Conservation (phyloP, 768 basidiomycete species). For the Lactarius sp. region DNA sequence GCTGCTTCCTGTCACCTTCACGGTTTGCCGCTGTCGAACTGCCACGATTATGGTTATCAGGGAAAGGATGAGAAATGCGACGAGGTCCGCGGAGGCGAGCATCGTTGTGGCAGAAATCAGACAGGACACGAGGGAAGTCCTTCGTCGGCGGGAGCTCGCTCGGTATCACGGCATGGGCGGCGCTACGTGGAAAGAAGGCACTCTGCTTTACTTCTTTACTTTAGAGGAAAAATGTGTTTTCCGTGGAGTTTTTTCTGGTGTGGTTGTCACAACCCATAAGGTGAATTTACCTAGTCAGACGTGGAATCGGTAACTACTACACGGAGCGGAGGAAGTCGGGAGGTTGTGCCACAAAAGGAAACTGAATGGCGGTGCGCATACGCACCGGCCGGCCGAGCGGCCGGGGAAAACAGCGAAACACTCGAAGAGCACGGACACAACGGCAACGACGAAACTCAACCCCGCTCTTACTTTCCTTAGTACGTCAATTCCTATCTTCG, state of each 20-base stretch:
- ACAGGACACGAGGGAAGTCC: background rate
- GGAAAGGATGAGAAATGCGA: background rate
- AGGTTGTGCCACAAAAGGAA: background rate
- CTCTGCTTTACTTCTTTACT: background rate
- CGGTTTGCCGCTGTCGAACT: background rate
- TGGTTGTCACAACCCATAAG: background rate
- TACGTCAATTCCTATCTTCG: background rate
- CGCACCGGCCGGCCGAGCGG: constrained; percentile 9
- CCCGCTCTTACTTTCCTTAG: constrained; percentile 1
- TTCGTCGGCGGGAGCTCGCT: background rate
- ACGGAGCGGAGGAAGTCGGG: background rate
- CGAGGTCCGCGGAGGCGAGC: background rate
- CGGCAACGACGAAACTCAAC: background rate
- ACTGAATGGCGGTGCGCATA: background rate
- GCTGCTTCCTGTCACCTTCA: background rate
- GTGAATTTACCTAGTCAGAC: no score
- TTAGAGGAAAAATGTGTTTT: background rate
- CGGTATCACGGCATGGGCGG: background rate
- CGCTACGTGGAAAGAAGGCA: background rate
- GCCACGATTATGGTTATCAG: background rate
- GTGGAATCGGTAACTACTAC: no score
- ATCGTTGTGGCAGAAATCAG: background rate
- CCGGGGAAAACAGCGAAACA: background rate
- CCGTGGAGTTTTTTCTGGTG: no score
- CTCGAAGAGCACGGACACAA: background rate